Evolutionary conservation across 345 rosid species (phyloP), one percentile per base, ranked within the genome.

Genomic region (Salix purpurea): DNA sequence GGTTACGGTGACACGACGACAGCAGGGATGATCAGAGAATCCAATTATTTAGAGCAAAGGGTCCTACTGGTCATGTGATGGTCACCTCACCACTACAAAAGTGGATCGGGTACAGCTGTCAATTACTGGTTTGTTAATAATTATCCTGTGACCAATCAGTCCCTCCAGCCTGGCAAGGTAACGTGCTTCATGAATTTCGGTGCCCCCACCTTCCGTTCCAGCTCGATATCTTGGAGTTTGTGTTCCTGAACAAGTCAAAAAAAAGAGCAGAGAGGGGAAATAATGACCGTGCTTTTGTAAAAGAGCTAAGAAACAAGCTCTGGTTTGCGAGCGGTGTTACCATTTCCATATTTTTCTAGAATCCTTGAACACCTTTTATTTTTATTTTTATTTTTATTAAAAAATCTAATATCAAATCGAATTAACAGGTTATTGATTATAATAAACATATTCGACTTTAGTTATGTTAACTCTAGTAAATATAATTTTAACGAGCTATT

Each of bases 161-260:
- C 9, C 65, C 54, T 61, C 82, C 77, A 76, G 81, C 70, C 79
- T 81, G 81, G 78, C 18, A 6, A 23, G 16, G 74, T 75, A 30
- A 70, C 73, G 30, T 70, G 73, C 65, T 19, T 44, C 1, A 4
- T 62, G 36, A 46, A 46, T 76, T 65, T 61, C 2, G 0, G 0
- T 46, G 74, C 6, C 26, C 70, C 74, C 70, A 50, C 66, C 37
- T 48, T 16, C 30, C 58, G 14, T n/a, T 12, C 21, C 34, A 39
- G 44, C 44, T 40, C 44, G 44, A 40, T 11, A 10, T 40, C 74
- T 42, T 60, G 26, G 56, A 24, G 10, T 46, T 48, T 24, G n/a
- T 32, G 8, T 19, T 6, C 58, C 7, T 6, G 23, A 52, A 1
- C 3, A 16, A 19, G 58, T 14, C 5, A 12, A 12, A 14, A 44